phyloP scores from a whole-genome alignment of 139 green algal genomes.

The Zygnema circumcarinatum region DNA sequence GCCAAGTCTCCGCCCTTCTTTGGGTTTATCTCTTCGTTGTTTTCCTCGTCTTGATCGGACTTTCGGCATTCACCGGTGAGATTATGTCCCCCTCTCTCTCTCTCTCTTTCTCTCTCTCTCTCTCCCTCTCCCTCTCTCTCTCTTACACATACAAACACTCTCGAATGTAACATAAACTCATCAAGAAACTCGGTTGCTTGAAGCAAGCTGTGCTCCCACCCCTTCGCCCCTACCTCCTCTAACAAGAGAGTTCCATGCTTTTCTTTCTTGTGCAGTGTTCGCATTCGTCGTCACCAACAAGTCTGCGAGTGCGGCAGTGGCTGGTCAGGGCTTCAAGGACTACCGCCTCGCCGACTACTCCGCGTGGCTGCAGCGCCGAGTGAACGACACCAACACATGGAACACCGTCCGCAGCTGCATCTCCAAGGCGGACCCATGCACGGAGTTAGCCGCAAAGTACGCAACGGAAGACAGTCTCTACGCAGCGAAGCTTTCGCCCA shows the following conservation, averaged over 20 bases:
- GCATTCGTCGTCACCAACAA: conserved; percentile 51
- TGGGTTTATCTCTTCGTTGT: conserved; percentile 45
- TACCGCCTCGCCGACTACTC: conserved; percentile 42
- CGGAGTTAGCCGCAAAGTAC: neutral
- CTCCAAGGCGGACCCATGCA: neutral
- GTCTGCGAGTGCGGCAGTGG: conserved; percentile 3
- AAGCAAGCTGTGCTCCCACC: too few relatives aligned
- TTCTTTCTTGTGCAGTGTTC: conserved; percentile 30
- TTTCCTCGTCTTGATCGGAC: conserved; percentile 31
- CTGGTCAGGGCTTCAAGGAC: conserved; percentile 13
- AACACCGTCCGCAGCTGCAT: conserved; percentile 31
- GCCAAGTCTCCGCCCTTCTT: conserved; percentile 26
- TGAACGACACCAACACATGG: conserved; percentile 16
- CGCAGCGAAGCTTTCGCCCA: neutral
- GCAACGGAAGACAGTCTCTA: neutral
- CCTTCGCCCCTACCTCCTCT: too few relatives aligned
- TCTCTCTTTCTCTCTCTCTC: conserved; percentile 20
- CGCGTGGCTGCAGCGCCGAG: conserved; percentile 30
- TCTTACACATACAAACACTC: too few relatives aligned
- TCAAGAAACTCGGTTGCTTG: too few relatives aligned
- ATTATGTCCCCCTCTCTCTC: neutral
- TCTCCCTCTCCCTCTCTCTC: conserved; percentile 10
- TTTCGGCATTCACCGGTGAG: conserved; percentile 43
- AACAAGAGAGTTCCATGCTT: too few relatives aligned
- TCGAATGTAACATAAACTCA: too few relatives aligned